phyloP scores from a whole-genome alignment of 768 basidiomycete genomes.

The Suillus sp. region DNA sequence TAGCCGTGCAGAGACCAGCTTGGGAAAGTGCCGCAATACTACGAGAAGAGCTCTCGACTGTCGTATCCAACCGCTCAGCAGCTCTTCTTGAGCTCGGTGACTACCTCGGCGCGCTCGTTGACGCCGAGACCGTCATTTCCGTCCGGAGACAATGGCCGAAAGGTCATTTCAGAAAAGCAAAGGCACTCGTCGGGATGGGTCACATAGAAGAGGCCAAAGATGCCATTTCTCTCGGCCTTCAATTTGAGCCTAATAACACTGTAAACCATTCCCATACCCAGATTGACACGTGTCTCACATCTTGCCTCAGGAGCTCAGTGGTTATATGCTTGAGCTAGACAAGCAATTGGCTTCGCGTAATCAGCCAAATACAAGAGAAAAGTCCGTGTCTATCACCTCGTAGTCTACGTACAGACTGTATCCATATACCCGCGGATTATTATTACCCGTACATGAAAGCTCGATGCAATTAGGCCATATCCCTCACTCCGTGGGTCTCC shows the following conservation, averaged over 20 bases:
- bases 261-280: constrained; percentile 37
- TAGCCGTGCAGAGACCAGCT: constrained; percentile 80
- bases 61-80: constrained; percentile 90
- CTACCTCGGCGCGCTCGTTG: constrained; percentile 75
- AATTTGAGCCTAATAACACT: constrained; percentile 74
- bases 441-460: background rate
- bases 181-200: constrained; percentile 78
- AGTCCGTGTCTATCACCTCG: background rate
- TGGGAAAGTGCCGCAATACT: constrained; percentile 86
- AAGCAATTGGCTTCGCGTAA: constrained; percentile 25
- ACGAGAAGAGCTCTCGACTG: constrained; percentile 88
- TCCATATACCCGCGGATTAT: constrained; percentile 7
- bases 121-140: constrained; percentile 88
- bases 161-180: constrained; percentile 93
- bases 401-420: background rate
- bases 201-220: constrained; percentile 76
- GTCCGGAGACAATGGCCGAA: constrained; percentile 91
- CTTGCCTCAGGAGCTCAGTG: constrained; percentile 31
- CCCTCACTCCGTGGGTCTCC: background rate
- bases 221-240: constrained; percentile 78
- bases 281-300: constrained; percentile 14
- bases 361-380: constrained; percentile 2
- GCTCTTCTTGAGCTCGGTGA: constrained; percentile 80
- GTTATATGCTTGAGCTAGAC: constrained; percentile 33
- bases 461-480: background rate